Conservation (phyloP, 1,284 basidiomycete genomes). For the Caloboletus inedulis region DNA sequence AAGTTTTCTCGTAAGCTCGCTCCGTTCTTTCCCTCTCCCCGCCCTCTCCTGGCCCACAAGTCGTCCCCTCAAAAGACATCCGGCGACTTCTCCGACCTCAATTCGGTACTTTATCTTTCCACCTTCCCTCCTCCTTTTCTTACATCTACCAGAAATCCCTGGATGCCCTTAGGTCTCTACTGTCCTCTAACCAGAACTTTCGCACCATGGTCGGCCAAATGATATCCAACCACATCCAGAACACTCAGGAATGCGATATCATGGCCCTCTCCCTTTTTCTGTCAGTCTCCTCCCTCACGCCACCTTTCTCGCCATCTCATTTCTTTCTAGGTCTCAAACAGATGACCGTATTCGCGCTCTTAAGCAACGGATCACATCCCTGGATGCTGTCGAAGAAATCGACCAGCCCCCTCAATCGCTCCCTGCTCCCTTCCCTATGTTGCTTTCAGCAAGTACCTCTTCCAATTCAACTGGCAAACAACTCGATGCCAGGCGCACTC, state of each 20-base stretch:
- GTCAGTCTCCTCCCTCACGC: constrained; percentile 10
- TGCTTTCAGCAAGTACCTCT: neutral
- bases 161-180: constrained; percentile 17
- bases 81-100: constrained; percentile 15
- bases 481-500: constrained; percentile 2
- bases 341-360: constrained; percentile 28
- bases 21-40: constrained; percentile 2
- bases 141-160: constrained; percentile 22
- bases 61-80: constrained; percentile 9
- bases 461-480: neutral
- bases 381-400: constrained; percentile 2
- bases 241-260: constrained; percentile 17
- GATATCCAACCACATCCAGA: constrained; percentile 21
- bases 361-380: constrained; percentile 16
- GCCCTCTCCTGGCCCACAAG: neutral
- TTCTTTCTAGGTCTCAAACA: constrained; percentile 21
- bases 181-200: constrained; percentile 13
- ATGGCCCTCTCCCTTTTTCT: constrained; percentile 21
- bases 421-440: constrained; percentile 5
- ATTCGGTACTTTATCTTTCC: constrained; percentile 4
- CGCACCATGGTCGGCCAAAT: constrained; percentile 13
- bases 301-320: neutral
- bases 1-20: constrained; percentile 15
- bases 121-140: neutral
- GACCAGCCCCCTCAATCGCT: neutral